Evolutionary conservation across 495 filamentous ascomycete species (phyloP), one percentile per base, ranked within the genome.

Genomic region (Talaromyces stipitatus): DNA sequence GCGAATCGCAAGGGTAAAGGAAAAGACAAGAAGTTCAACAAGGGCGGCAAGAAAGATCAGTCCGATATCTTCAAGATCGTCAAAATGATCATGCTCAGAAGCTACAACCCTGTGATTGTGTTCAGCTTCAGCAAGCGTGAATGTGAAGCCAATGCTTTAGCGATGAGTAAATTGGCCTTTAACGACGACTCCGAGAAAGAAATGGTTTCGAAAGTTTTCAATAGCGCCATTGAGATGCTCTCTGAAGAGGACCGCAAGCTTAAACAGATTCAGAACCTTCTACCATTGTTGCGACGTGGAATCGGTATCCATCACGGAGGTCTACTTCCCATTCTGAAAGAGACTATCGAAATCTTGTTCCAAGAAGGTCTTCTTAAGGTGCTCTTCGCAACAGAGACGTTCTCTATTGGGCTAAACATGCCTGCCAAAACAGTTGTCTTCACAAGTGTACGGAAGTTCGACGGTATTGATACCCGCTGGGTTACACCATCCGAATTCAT

Each of bases 51-150:
- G 43, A 82, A 82, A 41, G 74, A 82, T 30, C 84, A 81, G 8
- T 85, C 83, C 3, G 94, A 98, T 69, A 96, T 98, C 56, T 92
- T 89, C 74, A 96, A 96, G 76, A 94, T 98, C 60, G 89, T 97
- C 50, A 89, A 86, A 66, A 97, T 97, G 95, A 95, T 97, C 61
- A 95, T 98, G 88, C 76, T 89, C 67, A 94, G 91, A 72, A 91
- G 86, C 62, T 90, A 90, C 69, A 96, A 97, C 63, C 94, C 94
- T 1, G 95, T 97, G 62, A 98, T 98, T 64, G 91, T 98, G 38
- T 98, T 98, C 81, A 96, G 89, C 68, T 98, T 98, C 78, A 96
- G 91, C 78, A 98, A 98, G 77, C 82, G 94, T 51, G 90, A 96
- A 58, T 96, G 92, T 67, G 94, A 98, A 72, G 78, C 80, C 47